These are phyloP conservation scores for Incumbomyces lentus DNA, from an alignment of 2,329 filamentous ascomycete species.

Conservation along the genomic window DNA sequence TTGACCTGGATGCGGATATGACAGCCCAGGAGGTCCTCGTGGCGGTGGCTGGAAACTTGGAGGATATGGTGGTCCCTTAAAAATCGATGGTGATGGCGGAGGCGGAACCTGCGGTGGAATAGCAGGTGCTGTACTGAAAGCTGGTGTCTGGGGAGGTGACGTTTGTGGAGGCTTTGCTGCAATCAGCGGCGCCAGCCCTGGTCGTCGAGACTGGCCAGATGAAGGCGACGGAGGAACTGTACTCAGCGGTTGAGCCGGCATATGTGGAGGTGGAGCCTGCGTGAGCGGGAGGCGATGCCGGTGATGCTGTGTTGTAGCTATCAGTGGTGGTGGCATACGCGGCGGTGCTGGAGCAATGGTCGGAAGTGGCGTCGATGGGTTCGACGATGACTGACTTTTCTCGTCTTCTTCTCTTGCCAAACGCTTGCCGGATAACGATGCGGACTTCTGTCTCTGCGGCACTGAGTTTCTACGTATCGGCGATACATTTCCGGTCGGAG, in stretches of 20 bases:
- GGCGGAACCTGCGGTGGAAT: neutral
- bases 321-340: conserved; percentile 4
- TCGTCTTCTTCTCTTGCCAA: neutral
- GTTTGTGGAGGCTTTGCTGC: neutral
- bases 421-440: neutral
- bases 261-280: neutral
- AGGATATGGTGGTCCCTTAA: neutral
- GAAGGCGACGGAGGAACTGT: neutral
- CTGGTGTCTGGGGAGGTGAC: neutral
- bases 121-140: neutral
- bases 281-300: neutral
- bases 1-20: too few relatives aligned
- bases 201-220: neutral
- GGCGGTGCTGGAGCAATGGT: conserved; percentile 2
- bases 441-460: neutral
- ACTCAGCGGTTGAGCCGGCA: neutral
- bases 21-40: neutral
- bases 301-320: conserved; percentile 4
- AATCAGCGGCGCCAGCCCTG: neutral
- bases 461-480: neutral
- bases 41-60: neutral
- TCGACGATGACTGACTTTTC: conserved; percentile 4
- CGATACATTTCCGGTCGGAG: neutral
- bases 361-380: conserved; percentile 1
- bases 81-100: neutral